phyloP scores from a whole-genome alignment of 495 filamentous ascomycete genomes.

The Recurvomyces mirabilis region DNA sequence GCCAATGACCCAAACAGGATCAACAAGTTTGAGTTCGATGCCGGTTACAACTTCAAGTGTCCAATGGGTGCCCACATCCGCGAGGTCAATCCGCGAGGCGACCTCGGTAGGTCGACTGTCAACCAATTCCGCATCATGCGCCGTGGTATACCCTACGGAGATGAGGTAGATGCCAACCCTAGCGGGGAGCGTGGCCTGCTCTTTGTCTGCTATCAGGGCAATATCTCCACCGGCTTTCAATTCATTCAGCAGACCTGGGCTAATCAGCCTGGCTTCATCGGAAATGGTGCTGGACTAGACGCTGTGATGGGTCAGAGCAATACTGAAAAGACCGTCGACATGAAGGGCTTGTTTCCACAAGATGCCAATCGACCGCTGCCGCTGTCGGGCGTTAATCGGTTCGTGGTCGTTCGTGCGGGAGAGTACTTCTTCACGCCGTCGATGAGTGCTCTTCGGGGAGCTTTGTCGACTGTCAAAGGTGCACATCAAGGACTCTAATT shows the following conservation, averaged over 20 bases:
- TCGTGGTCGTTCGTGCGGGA: constrained; percentile 16
- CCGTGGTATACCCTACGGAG: constrained; percentile 35
- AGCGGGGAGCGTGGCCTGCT: constrained; percentile 31
- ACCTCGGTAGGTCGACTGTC: constrained; percentile 19
- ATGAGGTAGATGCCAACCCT: constrained; percentile 25
- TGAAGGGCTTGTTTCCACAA: constrained; percentile 2
- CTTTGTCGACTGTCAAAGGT: constrained; percentile 4
- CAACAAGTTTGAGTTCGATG: constrained; percentile 23
- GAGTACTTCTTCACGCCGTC: constrained; percentile 22
- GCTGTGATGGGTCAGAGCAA: constrained; percentile 30
- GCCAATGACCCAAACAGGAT: constrained; percentile 24
- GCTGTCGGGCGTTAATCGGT: constrained; percentile 12
- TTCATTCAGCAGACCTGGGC: constrained; percentile 31
- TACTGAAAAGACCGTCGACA: constrained; percentile 1
- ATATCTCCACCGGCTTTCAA: constrained; percentile 31
- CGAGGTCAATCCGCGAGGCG: constrained; percentile 33
- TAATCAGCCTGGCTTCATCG: constrained; percentile 19
- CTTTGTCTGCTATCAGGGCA: constrained; percentile 36
- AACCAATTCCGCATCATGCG: constrained; percentile 30
- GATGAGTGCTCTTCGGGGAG: constrained; percentile 6
- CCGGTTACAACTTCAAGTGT: constrained; percentile 28
- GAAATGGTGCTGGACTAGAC: constrained; percentile 26
- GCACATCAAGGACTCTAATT: no score
- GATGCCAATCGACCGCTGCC: neutral
- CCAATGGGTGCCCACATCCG: constrained; percentile 36